A percentile compares a stretch with the other conserved stretches of the same genome.
Evolutionary conservation across 495 filamentous ascomycete genomes (phyloP).

Genomic region (Penicillium robsamsonii): DNA sequence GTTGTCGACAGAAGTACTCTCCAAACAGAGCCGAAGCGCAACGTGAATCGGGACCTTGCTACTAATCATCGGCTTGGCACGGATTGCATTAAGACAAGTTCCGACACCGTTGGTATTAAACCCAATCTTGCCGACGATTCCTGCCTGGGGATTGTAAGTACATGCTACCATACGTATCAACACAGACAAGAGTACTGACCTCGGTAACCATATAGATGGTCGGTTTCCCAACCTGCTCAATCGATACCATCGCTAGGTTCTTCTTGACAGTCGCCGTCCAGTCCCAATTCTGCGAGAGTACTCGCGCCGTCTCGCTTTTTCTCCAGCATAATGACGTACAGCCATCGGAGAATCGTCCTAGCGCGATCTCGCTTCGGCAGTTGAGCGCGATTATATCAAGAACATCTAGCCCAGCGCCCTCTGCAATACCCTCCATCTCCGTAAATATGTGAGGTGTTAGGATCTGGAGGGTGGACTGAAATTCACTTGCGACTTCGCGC

Average conservation of each 20-base stretch:
- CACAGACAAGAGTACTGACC: constrained; percentile 15
- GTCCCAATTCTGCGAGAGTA: constrained; percentile 70
- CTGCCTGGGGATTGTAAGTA: constrained; percentile 44
- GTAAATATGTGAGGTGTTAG: constrained; percentile 46
- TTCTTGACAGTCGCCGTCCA: constrained; percentile 48
- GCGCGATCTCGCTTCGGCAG: constrained; percentile 64
- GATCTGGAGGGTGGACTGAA: constrained; percentile 37
- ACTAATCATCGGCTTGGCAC: constrained; percentile 54
- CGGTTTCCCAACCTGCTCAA: constrained; percentile 48
- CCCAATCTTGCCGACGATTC: constrained; percentile 72
- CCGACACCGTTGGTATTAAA: constrained; percentile 62
- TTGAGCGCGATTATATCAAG: constrained; percentile 65
- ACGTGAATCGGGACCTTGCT: constrained; percentile 61
- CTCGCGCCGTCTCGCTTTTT: constrained; percentile 32
- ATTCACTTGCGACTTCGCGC: constrained; percentile 42
- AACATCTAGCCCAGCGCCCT: constrained; percentile 53
- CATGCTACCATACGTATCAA: neutral
- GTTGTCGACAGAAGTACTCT: constrained; percentile 49
- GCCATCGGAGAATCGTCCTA: constrained; percentile 62
- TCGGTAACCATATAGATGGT: constrained; percentile 50
- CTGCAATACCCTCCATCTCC: constrained; percentile 59
- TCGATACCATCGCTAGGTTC: constrained; percentile 55
- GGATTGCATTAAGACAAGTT: constrained; percentile 66
- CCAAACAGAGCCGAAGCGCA: constrained; percentile 57
- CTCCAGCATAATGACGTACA: constrained; percentile 61